phyloP scores from a whole-genome alignment of 306 rosid genomes.

The Cicer pinnatifidum region DNA sequence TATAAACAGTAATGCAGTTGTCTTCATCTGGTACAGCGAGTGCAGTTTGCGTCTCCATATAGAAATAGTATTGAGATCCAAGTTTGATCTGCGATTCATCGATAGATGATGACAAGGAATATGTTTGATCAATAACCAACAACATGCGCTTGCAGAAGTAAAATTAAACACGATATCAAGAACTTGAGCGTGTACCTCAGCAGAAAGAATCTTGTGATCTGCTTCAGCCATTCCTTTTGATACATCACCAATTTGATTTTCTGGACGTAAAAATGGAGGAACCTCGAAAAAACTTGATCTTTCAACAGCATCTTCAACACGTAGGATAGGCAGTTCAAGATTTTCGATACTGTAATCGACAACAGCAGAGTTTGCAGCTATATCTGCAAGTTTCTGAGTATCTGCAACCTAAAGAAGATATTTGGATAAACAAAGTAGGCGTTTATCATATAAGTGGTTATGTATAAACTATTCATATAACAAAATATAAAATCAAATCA shows the following conservation, averaged over 20 bases:
- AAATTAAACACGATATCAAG: constrained; percentile 18
- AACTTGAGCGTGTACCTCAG: constrained; percentile 56
- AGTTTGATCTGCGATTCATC: constrained; percentile 67
- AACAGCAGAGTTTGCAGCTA: constrained; percentile 62
- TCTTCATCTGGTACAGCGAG: constrained; percentile 97
- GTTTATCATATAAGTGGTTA: too few species aligned
- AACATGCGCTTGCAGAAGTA: constrained; percentile 20
- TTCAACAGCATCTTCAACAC: constrained; percentile 78
- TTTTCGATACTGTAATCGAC: constrained; percentile 67
- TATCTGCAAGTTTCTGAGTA: constrained; percentile 83
- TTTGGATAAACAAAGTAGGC: neutral
- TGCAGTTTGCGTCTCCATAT: constrained; percentile 88
- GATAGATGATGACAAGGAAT: constrained; percentile 22
- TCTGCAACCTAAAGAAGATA: constrained; percentile 76
- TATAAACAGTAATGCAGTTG: constrained; percentile 78
- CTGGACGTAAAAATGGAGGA: constrained; percentile 63
- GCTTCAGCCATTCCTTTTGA: constrained; percentile 88
- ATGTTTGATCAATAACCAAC: constrained; percentile 13
- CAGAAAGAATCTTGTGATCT: constrained; percentile 72
- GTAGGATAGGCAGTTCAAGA: constrained; percentile 69
- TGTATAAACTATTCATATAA: too few species aligned
- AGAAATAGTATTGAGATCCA: constrained; percentile 87
- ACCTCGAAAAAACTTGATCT: constrained; percentile 68
- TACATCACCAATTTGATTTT: constrained; percentile 69
- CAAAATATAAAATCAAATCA: too few species aligned